Conservation (phyloP, 331 rosid species). For the Ulmus americana region DNA sequence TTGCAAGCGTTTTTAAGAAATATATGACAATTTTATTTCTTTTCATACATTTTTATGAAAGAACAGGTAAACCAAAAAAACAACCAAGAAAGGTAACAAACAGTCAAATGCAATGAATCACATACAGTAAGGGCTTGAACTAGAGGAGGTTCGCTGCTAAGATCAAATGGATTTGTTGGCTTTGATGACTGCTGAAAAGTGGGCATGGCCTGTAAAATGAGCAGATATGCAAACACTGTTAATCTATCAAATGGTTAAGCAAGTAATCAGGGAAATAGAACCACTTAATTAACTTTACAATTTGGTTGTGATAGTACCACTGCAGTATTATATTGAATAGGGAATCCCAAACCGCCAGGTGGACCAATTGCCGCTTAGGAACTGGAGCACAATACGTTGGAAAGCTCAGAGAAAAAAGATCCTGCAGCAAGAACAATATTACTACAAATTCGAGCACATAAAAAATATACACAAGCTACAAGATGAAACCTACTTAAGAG, state of each 20-base stretch:
- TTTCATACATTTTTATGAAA: no score
- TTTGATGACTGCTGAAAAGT: constrained; percentile 46
- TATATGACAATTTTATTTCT: no score
- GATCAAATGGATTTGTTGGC: constrained; percentile 72
- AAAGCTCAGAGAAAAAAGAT: constrained; percentile 57
- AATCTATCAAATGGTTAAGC: constrained; percentile 8
- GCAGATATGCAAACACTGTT: constrained; percentile 16
- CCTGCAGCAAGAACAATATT: constrained; percentile 44
- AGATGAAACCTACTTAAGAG: constrained; percentile 12
- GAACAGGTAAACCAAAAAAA: no score
- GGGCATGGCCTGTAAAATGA: constrained; percentile 46
- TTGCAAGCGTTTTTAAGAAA: no score
- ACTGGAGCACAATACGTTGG: constrained; percentile 51
- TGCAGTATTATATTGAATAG: constrained; percentile 49
- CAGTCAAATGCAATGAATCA: constrained; percentile 23
- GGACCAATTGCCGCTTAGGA: constrained; percentile 74
- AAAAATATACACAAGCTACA: constrained; percentile 2
- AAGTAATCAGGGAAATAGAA: no score
- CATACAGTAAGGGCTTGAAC: constrained; percentile 52
- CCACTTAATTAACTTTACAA: no score
- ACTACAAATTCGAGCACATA: constrained; percentile 16
- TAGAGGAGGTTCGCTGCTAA: constrained; percentile 37
- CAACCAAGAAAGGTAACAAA: not conserved
- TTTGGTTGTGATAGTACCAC: constrained; percentile 26
- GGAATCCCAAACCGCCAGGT: constrained; percentile 58